A percentile compares a stretch with the other conserved stretches of the same genome.
These are phyloP conservation scores for Metroxylon sagu DNA, from an alignment of 176 grass and related monocot genomes.

Conservation along the genomic window DNA sequence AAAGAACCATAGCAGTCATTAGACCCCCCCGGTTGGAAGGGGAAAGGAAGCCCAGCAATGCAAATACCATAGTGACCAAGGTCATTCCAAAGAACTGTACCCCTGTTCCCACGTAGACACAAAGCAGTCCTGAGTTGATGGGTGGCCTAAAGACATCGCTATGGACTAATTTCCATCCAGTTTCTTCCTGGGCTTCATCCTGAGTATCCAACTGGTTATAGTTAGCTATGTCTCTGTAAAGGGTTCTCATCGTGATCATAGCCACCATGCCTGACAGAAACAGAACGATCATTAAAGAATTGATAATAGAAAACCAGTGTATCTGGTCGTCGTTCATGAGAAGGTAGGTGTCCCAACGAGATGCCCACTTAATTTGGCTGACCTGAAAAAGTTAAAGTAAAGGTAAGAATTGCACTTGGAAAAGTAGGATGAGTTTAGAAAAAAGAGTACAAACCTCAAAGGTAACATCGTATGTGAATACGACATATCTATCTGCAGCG, in stretches of 20 bases:
- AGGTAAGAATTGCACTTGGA: not conserved
- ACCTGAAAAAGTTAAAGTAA: conserved; percentile 23
- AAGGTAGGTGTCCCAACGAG: conserved; percentile 80
- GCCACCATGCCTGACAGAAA: conserved; percentile 77
- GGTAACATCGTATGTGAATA: conserved; percentile 70
- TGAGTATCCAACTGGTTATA: conserved; percentile 68
- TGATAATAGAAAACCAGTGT: conserved; percentile 77
- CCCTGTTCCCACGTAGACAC: conserved; percentile 71
- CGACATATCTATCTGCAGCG: conserved; percentile 38
- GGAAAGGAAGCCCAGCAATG: conserved; percentile 62
- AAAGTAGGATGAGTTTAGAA: conserved; percentile 4
- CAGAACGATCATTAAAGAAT: conserved; percentile 74
- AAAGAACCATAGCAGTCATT: conserved; percentile 69
- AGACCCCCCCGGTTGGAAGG: conserved; percentile 68
- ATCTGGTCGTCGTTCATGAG: conserved; percentile 69
- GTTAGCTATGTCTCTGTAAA: conserved; percentile 71
- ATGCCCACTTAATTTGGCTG: conserved; percentile 64
- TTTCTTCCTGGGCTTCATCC: conserved; percentile 76
- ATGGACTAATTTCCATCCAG: conserved; percentile 78
- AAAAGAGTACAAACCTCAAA: conserved; percentile 46
- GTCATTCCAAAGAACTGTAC: conserved; percentile 79
- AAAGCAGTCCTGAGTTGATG: conserved; percentile 64
- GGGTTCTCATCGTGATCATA: conserved; percentile 91
- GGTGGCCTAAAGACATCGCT: conserved; percentile 67
- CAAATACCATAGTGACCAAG: conserved; percentile 74